phyloP scores from a whole-genome alignment of 73 alveolate genomes.

The Breviolum minutum region DNA sequence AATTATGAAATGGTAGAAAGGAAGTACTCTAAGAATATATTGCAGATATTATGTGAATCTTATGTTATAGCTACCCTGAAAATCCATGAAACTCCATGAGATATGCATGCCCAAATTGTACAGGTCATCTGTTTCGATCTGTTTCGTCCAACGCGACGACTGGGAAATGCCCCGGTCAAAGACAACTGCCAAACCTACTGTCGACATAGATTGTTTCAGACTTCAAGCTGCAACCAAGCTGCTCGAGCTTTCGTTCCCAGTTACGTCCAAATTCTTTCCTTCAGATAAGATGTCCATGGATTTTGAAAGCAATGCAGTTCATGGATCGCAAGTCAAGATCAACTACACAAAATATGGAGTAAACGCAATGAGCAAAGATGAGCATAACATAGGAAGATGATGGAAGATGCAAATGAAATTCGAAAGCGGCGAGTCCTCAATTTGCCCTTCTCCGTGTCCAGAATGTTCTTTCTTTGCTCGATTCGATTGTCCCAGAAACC shows the following conservation, averaged over 20 bases:
- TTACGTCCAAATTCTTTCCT: slow-evolving; percentile 56
- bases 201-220: background rate
- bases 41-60: too few relatives aligned
- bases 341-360: too few relatives aligned
- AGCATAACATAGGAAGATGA: too few relatives aligned
- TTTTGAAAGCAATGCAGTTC: background rate
- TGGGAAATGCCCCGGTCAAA: too few relatives aligned
- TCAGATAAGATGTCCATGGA: background rate
- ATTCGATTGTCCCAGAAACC: slow-evolving; percentile 41
- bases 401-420: background rate
- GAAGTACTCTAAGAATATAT: too few relatives aligned
- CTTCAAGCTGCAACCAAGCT: background rate
- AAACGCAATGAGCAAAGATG: too few relatives aligned
- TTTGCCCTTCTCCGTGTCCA: slow-evolving; percentile 7
- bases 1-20: too few relatives aligned
- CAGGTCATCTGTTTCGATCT: too few relatives aligned
- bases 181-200: background rate
- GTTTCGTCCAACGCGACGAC: too few relatives aligned
- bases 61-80: too few relatives aligned
- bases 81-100: too few relatives aligned
- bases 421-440: slow-evolving; percentile 2
- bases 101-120: too few relatives aligned
- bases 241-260: slow-evolving; percentile 47
- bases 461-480: background rate
- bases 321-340: background rate